Conservation (phyloP, 139 green algal species). For the Gonium pectorale region DNA sequence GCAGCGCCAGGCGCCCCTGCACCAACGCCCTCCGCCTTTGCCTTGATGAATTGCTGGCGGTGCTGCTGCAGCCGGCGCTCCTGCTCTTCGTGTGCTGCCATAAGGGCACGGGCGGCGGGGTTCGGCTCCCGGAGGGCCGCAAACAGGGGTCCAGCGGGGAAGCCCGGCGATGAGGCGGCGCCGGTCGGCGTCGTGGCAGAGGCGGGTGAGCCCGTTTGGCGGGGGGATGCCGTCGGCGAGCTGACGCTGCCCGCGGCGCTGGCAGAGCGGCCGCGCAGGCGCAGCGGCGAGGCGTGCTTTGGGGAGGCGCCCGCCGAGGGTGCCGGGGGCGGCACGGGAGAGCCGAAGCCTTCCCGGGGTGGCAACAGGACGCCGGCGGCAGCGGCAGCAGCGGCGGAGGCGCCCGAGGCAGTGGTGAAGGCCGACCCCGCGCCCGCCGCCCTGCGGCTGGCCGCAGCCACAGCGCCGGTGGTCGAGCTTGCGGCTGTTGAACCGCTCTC, state of each 20-base stretch:
- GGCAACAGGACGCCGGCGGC: no score
- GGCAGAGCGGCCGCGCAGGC: neutral
- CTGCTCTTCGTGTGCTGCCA: constrained; percentile 9
- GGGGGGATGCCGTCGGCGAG: neutral
- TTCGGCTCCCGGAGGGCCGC: neutral
- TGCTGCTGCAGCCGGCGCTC: neutral
- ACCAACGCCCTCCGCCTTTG: neutral
- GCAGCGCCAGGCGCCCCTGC: neutral
- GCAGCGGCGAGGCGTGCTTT: no score
- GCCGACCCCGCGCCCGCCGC: no score
- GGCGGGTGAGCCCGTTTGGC: neutral
- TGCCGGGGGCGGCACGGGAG: no score
- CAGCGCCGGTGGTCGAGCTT: no score
- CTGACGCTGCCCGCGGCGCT: constrained; percentile 10
- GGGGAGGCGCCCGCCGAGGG: no score
- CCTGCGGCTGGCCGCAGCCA: no score
- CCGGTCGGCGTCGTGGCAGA: neutral
- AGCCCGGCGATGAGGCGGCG: neutral
- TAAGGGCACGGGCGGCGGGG: neutral
- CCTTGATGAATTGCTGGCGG: constrained; percentile 1
- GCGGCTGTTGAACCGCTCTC: no score
- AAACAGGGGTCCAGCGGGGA: neutral
- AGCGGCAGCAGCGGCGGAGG: no score
- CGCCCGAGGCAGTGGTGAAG: no score
- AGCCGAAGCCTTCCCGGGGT: no score